Base-by-base conservation (phyloP, 1,284 basidiomycete genomes). In the Microbotryum violaceum region DNA sequence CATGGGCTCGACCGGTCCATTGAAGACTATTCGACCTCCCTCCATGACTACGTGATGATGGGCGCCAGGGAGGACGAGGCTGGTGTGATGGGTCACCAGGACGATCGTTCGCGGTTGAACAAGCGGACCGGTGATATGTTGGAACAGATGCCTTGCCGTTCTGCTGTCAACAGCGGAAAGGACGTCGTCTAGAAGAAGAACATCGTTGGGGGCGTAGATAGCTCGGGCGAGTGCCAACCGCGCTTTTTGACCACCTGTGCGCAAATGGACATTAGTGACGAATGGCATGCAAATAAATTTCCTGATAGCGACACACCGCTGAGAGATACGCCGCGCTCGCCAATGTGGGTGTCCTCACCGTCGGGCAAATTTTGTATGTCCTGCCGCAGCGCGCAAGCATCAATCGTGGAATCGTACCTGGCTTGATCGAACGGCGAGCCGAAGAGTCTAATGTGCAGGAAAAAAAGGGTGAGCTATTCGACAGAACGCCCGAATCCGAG, bases 341-440 rank as follows among this genome's bases (percentile, higher is more conserved):
- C 71, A 49, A 76, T 73, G 58, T 75, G 73, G 2, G 77, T 74
- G 54, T 50, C 18, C 70, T 97, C 94, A 4, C 92, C 90, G 70
- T 93, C 91, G 73, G 97, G 91, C 25, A 97, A 79, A 56, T 93
- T 90, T 58, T 86, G 82, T 50, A 97, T 80, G 74, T 98, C 94
- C 47, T 82, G 83, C 33, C 85, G 78, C 54, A 94, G 76, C 0
- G 88, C 86, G 72, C 89, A 93, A 0, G 79, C 80, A 72, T 87
- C 85, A 10, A 96, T 76, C 2, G 89, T 89, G 61, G 82, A 82
- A 54, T 82, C 78, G 72, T 94, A 94, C 4, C 91, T 82, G 56
- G 84, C 81, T 70, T 86, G 82, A 64, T 91, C 81, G 70, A 82
- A 89, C 0, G 89, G 88, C 31, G 88, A 78, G 64, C 85, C 88